phyloP scores from a whole-genome alignment of 176 grass and related monocot genomes.

The Urochloa ruziziensis region DNA sequence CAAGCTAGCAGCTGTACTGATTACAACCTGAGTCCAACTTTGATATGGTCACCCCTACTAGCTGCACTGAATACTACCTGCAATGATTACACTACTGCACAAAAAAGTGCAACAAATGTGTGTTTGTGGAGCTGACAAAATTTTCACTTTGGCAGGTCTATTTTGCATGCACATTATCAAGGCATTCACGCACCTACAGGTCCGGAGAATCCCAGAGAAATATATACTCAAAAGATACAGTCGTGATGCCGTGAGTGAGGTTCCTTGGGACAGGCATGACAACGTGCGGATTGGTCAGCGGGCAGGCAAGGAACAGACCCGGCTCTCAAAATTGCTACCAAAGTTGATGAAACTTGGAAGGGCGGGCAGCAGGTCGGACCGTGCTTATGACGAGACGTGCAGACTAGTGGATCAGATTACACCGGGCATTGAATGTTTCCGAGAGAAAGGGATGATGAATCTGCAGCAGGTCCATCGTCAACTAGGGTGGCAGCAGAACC shows the following conservation, averaged over 20 bases:
- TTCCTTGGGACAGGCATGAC: no score
- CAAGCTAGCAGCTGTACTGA: no score
- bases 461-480: no score
- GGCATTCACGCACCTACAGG: not conserved
- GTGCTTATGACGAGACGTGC: not conserved
- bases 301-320: not conserved
- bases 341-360: not conserved
- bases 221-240: not conserved
- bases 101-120: no score
- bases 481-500: no score
- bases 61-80: no score
- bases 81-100: no score
- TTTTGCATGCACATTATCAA: not conserved
- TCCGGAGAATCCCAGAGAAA: not conserved
- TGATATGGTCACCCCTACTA: no score
- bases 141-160: not conserved
- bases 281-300: not conserved
- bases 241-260: no score
- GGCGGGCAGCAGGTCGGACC: not conserved
- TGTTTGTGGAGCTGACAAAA: not conserved
- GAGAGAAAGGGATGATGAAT: not conserved
- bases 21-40: no score
- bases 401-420: not conserved
- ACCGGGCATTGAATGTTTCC: not conserved
- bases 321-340: not conserved